Percentiles rank a stretch among this genome's conserved stretches.
Conservation (phyloP, 441 rosid species). For the Populus tomentosa region DNA sequence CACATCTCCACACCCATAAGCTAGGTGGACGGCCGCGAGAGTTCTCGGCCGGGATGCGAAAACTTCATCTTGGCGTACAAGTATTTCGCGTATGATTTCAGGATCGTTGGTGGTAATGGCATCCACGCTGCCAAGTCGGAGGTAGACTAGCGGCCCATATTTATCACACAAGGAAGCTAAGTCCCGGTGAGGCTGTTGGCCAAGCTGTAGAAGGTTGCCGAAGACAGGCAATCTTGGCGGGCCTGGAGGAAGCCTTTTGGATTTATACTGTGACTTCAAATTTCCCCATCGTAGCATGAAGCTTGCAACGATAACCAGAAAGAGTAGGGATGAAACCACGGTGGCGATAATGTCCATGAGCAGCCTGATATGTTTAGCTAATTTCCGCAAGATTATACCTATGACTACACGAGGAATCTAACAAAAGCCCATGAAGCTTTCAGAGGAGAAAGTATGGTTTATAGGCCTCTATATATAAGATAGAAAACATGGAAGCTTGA, state of each 20-base stretch:
- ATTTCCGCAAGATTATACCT: background rate
- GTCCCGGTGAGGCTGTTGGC: constrained; percentile 71
- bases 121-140: constrained; percentile 60
- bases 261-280: constrained; percentile 3
- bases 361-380: background rate
- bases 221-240: constrained; percentile 71
- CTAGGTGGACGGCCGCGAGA: constrained; percentile 69
- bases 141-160: constrained; percentile 74
- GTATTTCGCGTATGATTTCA: constrained; percentile 57
- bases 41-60: constrained; percentile 82
- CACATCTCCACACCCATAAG: constrained; percentile 70
- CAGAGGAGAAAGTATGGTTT: background rate
- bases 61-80: constrained; percentile 62
- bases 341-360: constrained; percentile 19
- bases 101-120: constrained; percentile 85
- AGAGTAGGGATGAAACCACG: constrained; percentile 14
- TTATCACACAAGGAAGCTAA: constrained; percentile 54
- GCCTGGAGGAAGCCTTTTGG: constrained; percentile 63
- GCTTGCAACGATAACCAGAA: constrained; percentile 16
- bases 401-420: background rate
- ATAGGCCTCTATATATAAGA: background rate
- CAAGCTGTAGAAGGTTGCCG: constrained; percentile 77
- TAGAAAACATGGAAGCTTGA: background rate
- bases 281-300: constrained; percentile 19
- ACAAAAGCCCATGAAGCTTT: background rate